Base-by-base conservation (phyloP, 2,329 filamentous ascomycete species). In the Phialophora tarda region DNA sequence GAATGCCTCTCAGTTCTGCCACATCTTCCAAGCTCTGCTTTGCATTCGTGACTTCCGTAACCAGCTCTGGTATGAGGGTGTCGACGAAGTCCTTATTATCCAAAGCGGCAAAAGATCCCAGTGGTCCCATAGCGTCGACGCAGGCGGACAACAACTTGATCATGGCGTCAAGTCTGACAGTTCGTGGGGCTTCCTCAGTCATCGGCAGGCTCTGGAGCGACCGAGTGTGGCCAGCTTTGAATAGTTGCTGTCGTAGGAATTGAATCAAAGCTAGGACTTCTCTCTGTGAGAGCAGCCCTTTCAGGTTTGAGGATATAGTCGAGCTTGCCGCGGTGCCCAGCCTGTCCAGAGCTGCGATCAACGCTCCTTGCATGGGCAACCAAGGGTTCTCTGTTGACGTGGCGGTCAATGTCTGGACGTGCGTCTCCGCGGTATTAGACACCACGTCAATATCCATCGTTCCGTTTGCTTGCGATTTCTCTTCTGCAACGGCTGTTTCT, bases 1-100 rank as follows among this genome's bases (percentile, higher is more conserved):
- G 73, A n/a, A 83, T 78, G 6, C 81, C 81, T 65, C 79, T 78
- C 26, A 83, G 74, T 66, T 82, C 80, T 2, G 76, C 77, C 1
- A 81, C 80, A 68, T 83, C 82, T 63, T 83, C 80, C 53, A 83
- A 76, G 38, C 81, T 80, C 17, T 80, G 78, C 6, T 82, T 76
- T 1, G 81, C 79, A 55, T 80, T 80, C 3, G 81, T 81, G 30
- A 83, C 75, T 68, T 83, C 82, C 3, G 80, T 79, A 65, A 80
- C 78, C 76, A 83, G 79, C 56, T 83, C 80, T 17, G 79, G 75
- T 59, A 83, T 78, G 32, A 74, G 65, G 28, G 62, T 69, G 38
- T 70, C 68, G 14, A 82, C 75, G 50, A 81, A 79, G 41, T 77
- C 75, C 63, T 82, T 79, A 64, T 79, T 77, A 44, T 73, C 75